Conservation (phyloP, 106 monocot genomes). For the Dendrobium catenatum region DNA sequence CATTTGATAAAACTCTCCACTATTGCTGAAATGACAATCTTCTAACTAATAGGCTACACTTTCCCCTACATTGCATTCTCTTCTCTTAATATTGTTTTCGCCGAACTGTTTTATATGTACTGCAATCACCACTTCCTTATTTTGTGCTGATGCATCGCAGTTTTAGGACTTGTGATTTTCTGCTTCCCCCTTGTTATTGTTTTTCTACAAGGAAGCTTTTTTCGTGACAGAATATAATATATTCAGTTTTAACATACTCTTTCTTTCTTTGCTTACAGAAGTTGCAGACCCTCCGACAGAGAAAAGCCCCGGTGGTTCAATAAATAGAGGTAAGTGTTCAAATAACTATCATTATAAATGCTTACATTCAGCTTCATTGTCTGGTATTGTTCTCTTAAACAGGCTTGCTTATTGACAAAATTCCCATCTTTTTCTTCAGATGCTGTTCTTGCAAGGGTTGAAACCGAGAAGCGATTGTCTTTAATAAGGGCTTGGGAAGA, state of each 20-base stretch:
- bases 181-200: too few relatives aligned
- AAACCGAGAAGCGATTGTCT: slow-evolving; percentile 50
- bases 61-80: neutral
- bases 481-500: slow-evolving; percentile 67
- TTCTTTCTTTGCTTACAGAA: slow-evolving; percentile 12
- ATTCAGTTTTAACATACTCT: too few relatives aligned
- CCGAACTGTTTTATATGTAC: too few relatives aligned
- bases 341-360: neutral
- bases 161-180: too few relatives aligned
- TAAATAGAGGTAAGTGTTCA: slow-evolving; percentile 37
- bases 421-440: slow-evolving; percentile 13
- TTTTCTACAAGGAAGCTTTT: neutral
- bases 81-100: too few relatives aligned
- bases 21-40: neutral
- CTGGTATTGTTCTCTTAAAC: neutral
- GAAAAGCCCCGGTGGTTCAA: slow-evolving; percentile 32
- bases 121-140: too few relatives aligned
- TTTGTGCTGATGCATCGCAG: too few relatives aligned
- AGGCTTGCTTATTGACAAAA: neutral
- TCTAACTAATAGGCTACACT: neutral
- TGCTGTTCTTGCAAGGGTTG: slow-evolving; percentile 44
- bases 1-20: too few relatives aligned
- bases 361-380: neutral
- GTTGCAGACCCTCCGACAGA: slow-evolving; percentile 19
- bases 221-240: neutral